Conservation (phyloP, 805 yeast genomes). For the Cyberlindnera americana region DNA sequence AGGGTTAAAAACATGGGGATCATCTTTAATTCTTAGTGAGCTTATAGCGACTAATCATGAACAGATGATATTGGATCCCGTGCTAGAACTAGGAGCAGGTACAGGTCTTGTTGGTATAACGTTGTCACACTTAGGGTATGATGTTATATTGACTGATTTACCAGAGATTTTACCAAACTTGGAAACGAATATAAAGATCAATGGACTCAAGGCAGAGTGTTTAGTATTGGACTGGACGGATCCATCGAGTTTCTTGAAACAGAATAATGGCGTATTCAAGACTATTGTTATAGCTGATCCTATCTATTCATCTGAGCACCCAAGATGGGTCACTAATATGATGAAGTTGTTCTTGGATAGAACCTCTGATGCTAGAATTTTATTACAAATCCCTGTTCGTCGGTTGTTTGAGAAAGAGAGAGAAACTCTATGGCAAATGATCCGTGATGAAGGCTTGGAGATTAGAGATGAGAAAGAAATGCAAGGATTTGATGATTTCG, state of each 20-base stretch:
- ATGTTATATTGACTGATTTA: conserved; percentile 61
- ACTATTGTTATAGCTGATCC: conserved; percentile 83
- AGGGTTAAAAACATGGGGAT: conserved; percentile 96
- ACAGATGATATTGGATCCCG: conserved; percentile 27
- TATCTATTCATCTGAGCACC: conserved; percentile 80
- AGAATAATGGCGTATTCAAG: conserved; percentile 38
- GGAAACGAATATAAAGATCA: conserved; percentile 51
- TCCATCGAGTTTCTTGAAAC: conserved; percentile 41
- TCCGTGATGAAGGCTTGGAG: conserved; percentile 34
- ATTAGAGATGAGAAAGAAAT: conserved; percentile 33
- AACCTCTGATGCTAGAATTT: conserved; percentile 39
- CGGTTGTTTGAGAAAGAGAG: conserved; percentile 64
- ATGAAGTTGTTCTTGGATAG: conserved; percentile 43
- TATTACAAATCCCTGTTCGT: conserved; percentile 77
- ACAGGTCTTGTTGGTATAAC: conserved; percentile 89
- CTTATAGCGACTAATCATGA: conserved; percentile 40
- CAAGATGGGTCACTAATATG: conserved; percentile 64
- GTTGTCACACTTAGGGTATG: conserved; percentile 48
- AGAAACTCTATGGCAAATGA: conserved; percentile 50
- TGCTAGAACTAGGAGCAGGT: conserved; percentile 87
- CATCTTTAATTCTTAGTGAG: conserved; percentile 66
- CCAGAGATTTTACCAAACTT: conserved; percentile 74
- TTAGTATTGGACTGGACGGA: conserved; percentile 75
- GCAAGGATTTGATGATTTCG: conserved; percentile 83
- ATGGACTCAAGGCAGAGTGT: conserved; percentile 39